Evolutionary conservation across 2,329 filamentous ascomycete species (phyloP).

Genomic region (Dissoconium aciculare): DNA sequence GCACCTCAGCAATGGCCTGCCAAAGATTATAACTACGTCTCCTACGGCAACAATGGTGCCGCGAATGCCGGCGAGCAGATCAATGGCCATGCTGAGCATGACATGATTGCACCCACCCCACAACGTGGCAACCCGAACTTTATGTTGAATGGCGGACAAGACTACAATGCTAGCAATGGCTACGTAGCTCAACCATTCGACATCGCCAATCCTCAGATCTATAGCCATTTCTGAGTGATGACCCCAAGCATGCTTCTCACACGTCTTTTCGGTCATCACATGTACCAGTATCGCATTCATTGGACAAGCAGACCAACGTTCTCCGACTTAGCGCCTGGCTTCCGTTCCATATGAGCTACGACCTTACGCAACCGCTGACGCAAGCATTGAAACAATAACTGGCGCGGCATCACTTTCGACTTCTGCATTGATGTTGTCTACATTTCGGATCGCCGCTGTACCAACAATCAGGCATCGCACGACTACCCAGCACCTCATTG

Average conservation of each 20-base stretch:
- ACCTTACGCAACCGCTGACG: no score
- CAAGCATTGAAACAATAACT: no score
- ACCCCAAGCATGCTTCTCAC: neutral
- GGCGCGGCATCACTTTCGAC: no score
- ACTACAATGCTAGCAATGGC: conserved; percentile 3
- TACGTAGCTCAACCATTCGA: neutral
- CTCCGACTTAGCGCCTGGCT: no score
- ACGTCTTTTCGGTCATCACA: neutral
- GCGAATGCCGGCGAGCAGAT: conserved; percentile 4
- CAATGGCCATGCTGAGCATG: conserved; percentile 9
- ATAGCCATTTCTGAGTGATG: neutral
- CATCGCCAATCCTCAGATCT: neutral
- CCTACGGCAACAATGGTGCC: conserved; percentile 3
- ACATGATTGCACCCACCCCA: conserved; percentile 18
- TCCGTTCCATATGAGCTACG: no score
- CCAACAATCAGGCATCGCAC: no score
- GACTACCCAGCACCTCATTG: no score
- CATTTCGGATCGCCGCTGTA: no score
- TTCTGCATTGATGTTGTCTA: no score
- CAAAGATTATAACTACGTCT: conserved; percentile 7
- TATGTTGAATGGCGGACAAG: conserved; percentile 9
- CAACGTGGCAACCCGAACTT: conserved; percentile 17
- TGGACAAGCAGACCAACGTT: no score
- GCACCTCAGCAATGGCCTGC: conserved; percentile 13
- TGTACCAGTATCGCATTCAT: no score